Evolutionary conservation across 805 yeast genomes (phyloP).

Genomic region (Kregervanrija pseudodelftensis): DNA sequence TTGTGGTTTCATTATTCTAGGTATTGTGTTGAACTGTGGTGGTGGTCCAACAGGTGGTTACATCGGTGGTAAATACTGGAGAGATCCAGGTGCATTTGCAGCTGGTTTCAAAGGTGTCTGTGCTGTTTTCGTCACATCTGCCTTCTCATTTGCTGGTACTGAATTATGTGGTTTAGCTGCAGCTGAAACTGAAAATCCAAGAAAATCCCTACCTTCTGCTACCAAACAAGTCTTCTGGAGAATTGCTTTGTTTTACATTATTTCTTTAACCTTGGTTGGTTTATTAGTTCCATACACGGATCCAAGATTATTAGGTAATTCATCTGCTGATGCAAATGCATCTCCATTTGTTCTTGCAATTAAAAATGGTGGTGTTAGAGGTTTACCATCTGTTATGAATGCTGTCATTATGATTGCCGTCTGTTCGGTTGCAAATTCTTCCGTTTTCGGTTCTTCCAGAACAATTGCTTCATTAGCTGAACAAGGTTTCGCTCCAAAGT

Average conservation of each 20-base stretch:
- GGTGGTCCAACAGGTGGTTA: conserved; percentile 56
- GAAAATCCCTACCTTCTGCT: conserved; percentile 55
- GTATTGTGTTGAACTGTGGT: conserved; percentile 50
- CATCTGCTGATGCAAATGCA: conserved; percentile 45
- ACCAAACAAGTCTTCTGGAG: conserved; percentile 63
- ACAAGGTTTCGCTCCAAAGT: conserved; percentile 58
- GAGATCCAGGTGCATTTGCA: conserved; percentile 51
- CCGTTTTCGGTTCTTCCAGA: conserved; percentile 67
- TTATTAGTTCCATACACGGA: conserved; percentile 55
- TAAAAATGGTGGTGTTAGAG: conserved; percentile 49
- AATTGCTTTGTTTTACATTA: conserved; percentile 49
- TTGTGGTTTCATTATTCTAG: conserved; percentile 49
- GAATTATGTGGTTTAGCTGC: conserved; percentile 62
- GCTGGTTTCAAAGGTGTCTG: conserved; percentile 55
- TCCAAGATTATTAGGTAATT: conserved; percentile 39
- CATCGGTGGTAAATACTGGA: conserved; percentile 56
- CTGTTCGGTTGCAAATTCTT: conserved; percentile 66
- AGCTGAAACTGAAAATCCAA: conserved; percentile 57
- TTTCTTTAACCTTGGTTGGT: conserved; percentile 48
- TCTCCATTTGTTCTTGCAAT: conserved; percentile 77
- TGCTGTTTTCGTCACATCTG: conserved; percentile 54
- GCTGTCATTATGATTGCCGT: conserved; percentile 67
- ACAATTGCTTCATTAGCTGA: conserved; percentile 59
- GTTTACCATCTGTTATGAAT: conserved; percentile 63
- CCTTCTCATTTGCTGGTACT: conserved; percentile 60